These are phyloP conservation scores for Solanum microdontum DNA, from an alignment of 257 asterid species.

Conservation along the genomic window DNA sequence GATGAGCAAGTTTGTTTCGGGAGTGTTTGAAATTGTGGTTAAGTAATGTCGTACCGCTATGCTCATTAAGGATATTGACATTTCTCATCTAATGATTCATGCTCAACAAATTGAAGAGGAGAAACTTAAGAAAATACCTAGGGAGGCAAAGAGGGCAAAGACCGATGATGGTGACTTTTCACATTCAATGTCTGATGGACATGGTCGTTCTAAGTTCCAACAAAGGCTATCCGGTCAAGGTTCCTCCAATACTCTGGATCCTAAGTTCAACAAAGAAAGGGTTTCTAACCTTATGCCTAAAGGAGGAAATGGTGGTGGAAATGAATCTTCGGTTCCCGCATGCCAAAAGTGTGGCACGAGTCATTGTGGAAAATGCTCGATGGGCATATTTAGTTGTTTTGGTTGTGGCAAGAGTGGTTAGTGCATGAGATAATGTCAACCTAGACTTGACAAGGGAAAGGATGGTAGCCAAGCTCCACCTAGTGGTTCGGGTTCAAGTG, in stretches of 20 bases:
- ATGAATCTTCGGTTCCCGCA: not conserved
- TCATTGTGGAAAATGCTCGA: not conserved
- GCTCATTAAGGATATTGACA: too few relatives aligned
- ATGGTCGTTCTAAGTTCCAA: not conserved
- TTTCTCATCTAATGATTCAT: not conserved
- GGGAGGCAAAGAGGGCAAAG: not conserved
- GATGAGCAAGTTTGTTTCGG: not conserved
- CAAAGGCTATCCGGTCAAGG: not conserved
- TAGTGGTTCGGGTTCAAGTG: not conserved
- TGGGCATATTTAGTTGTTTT: not conserved
- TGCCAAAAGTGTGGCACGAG: not conserved
- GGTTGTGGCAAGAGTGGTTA: not conserved
- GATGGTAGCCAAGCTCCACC: not conserved
- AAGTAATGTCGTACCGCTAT: not conserved
- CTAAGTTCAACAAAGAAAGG: not conserved
- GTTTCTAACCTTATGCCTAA: not conserved
- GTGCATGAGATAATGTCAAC: not conserved
- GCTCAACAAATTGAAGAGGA: not conserved
- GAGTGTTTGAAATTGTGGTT: not conserved
- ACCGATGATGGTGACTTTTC: not conserved
- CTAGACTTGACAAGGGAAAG: not conserved
- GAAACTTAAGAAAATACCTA: too few relatives aligned
- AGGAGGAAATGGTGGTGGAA: not conserved
- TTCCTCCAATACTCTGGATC: not conserved
- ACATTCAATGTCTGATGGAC: not conserved